Evolutionary conservation across 2,329 filamentous ascomycete species (phyloP), one percentile per base, ranked within the genome.

Genomic region (Sclerotinia glacialis): DNA sequence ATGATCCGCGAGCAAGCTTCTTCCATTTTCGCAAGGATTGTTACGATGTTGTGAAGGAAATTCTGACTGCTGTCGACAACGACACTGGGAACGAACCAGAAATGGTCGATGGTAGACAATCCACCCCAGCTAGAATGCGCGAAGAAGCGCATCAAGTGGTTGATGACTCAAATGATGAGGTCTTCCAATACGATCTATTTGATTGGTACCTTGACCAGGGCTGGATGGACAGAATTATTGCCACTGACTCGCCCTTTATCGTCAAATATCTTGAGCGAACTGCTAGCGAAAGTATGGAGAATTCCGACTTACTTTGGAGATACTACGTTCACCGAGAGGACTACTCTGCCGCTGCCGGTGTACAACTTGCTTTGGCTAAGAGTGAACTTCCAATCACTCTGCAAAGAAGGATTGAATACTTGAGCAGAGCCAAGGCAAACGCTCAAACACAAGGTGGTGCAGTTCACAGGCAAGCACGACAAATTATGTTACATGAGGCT

Each of bases 181-280:
- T 97, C 5, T 99, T 99, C 80, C 90, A 98, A 77, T 96, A 92
- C 69, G 92, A 92, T 73, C 83, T 99, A n/a, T 99, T 97, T 76
- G 93, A 97, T 74, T 99, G 95, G 94, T 99, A 99, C 78, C 88
- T 98, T 71, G 80, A 85, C 64, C 89, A 93, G 76, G 89, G 90
- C 23, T 93, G 91, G 87, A 90, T 87, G 12, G 92, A 97, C 70
- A 89, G 93, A 18, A 85, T 99, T 37, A 85, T 99, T 44, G 87
- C 89, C 46, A 92, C 95, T 62, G 86, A 93, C 67, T 96, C 93
- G 6, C 86, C 89, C 0, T 93, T 93, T 73, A 92, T 98, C 34
- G 85, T 96, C 52, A 90, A 88, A 2, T 99, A 97, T 76, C 85
- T 99, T 3, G 83, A 91, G 74, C 88, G 90, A 64, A 89, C 92